These are phyloP conservation scores for Didymellaceae sp. DNA, from an alignment of 2,329 filamentous ascomycete species.

Conservation along the genomic window DNA sequence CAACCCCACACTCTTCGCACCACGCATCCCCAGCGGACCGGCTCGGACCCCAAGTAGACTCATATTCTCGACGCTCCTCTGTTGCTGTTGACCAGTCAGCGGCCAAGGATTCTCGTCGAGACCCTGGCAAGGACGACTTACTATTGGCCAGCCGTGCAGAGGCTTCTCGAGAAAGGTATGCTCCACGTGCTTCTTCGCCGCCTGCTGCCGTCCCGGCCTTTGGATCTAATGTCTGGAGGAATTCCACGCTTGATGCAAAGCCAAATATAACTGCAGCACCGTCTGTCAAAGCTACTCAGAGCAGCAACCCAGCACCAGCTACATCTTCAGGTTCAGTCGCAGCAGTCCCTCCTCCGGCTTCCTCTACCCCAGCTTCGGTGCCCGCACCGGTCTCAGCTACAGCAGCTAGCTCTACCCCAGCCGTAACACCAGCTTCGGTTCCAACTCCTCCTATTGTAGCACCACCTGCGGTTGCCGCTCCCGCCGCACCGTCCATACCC, in stretches of 20 bases:
- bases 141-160: conserved; percentile 55
- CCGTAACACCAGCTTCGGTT: conserved; percentile 35
- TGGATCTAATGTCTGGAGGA: conserved; percentile 54
- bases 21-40: conserved; percentile 44
- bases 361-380: conserved; percentile 30
- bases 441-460: conserved; percentile 10
- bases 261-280: conserved; percentile 29
- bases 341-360: neutral
- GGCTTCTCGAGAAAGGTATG: conserved; percentile 55
- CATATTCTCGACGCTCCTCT: conserved; percentile 47
- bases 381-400: conserved; percentile 31
- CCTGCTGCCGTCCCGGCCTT: conserved; percentile 65
- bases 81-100: conserved; percentile 42
- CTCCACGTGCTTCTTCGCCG: conserved; percentile 57
- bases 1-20: conserved; percentile 41
- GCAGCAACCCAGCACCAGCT: conserved; percentile 24
- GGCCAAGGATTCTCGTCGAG: conserved; percentile 45
- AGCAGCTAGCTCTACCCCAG: conserved; percentile 24
- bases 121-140: conserved; percentile 53
- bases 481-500: conserved; percentile 29
- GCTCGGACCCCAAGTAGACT: conserved; percentile 36
- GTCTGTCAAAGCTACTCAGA: conserved; percentile 35
- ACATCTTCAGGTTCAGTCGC: neutral
- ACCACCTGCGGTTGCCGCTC: conserved; percentile 30
- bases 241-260: conserved; percentile 47